These are phyloP conservation scores for Coemansia sp. DNA, from an alignment of 192 early-diverging fungal species.

Conservation along the genomic window DNA sequence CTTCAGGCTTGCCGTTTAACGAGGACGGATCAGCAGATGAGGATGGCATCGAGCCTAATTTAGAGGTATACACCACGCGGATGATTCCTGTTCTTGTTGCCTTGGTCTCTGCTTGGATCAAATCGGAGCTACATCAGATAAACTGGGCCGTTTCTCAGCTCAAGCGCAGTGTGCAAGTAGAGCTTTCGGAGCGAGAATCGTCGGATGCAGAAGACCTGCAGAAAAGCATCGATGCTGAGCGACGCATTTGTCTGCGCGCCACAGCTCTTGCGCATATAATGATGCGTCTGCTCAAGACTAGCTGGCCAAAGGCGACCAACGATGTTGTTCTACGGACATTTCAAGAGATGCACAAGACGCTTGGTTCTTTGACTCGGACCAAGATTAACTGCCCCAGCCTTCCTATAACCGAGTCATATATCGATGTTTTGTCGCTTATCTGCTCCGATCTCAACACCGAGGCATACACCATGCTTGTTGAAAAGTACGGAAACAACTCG, in stretches of 20 bases:
- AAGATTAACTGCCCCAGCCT: conserved; percentile 18
- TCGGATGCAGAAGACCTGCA: conserved; percentile 17
- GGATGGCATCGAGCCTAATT: conserved; percentile 16
- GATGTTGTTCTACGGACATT: conserved; percentile 31
- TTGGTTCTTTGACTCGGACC: conserved; percentile 23
- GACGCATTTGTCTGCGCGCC: conserved; percentile 32
- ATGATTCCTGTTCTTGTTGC: conserved; percentile 24
- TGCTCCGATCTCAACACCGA: conserved; percentile 34
- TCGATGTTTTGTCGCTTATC: conserved; percentile 23
- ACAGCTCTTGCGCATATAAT: conserved; percentile 23
- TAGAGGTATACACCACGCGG: conserved; percentile 22
- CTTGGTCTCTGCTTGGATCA: conserved; percentile 21
- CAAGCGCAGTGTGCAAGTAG: conserved; percentile 9
- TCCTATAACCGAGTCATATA: conserved; percentile 42
- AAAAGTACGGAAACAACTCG: conserved; percentile 25
- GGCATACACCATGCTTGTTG: conserved; percentile 21
- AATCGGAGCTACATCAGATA: conserved; percentile 24
- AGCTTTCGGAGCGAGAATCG: conserved; percentile 9
- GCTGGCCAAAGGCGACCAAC: conserved; percentile 9
- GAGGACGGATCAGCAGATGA: conserved; percentile 8
- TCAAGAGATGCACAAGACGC: conserved; percentile 29
- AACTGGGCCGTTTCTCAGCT: conserved; percentile 39
- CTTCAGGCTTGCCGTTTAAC: conserved; percentile 14
- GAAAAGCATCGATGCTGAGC: conserved; percentile 25
- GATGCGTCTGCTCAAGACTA: conserved; percentile 19